Evolutionary conservation across 2,329 filamentous ascomycete species (phyloP), one percentile per base, ranked within the genome.

Genomic region (Madurella fahalii): DNA sequence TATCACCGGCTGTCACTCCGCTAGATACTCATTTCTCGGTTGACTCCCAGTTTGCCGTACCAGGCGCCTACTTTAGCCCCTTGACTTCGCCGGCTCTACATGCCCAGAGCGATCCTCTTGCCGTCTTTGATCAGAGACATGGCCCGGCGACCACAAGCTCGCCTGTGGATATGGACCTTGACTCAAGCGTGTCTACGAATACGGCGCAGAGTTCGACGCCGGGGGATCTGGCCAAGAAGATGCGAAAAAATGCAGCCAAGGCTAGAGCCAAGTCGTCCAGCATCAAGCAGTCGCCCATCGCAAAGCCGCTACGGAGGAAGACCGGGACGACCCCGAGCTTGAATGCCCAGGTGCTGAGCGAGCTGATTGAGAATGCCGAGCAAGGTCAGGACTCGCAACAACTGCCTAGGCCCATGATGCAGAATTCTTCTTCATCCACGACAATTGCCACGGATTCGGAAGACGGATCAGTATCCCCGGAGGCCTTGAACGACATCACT

Each of bases 1-100:
- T 89, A 11, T 92, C 89, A 16, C 89, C 89, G n/a, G 89, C 88
- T 4, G 88, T 93, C 42, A 92, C 89, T 2, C 89, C 89, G 18
- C 77, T 91, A 48, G 89, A 92, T 65, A 77, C 82, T 41, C 83
- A 86, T 60, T 90, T 89, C 66, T 76, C 79, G 44, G 73, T 82
- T 56, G 80, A 84, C 20, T 72, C 71, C 32, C 73, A 75, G 46
- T 89, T 83, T 63, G 79, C 81, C 5, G 77, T 89, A 3, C 84
- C 86, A 0, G 82, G 81, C 37, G 81, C 87, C 34, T 93, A 91
- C 71, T 92, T 94, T 68, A 94, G 89, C 66, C 89, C 89, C 9
- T 77, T 94, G 47, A 91, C 87, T 5, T 94, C 89, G 15, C 89
- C 89, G 1, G 88, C 89, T 3, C 75, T 94, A 16, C 86, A 89